These are phyloP conservation scores for Blumeria hordei DNA, from an alignment of 2,329 filamentous ascomycete species.

Conservation along the genomic window DNA sequence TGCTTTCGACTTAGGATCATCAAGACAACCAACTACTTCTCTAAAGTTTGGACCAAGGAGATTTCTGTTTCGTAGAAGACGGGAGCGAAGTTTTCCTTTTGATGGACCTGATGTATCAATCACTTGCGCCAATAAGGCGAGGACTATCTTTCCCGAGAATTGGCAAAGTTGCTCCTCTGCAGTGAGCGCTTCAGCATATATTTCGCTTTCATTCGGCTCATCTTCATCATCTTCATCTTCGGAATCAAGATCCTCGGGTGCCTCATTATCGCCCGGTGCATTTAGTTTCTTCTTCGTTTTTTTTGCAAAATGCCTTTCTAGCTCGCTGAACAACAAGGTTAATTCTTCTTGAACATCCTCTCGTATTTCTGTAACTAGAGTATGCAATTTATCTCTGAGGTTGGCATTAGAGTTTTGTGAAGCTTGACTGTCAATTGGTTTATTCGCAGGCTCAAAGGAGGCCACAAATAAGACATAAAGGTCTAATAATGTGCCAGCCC, in stretches of 20 bases:
- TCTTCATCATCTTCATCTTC: slow-evolving; percentile 34
- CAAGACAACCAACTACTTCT: slow-evolving; percentile 59
- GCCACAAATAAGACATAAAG: slow-evolving; percentile 58
- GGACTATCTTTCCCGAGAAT: slow-evolving; percentile 60
- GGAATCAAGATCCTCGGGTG: slow-evolving; percentile 39
- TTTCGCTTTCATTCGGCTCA: slow-evolving; percentile 27
- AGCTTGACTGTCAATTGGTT: slow-evolving; percentile 17
- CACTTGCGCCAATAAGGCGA: slow-evolving; percentile 51
- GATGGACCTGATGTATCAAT: slow-evolving; percentile 39
- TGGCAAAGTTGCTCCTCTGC: slow-evolving; percentile 73
- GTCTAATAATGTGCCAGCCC: slow-evolving; percentile 59
- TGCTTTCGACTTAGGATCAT: slow-evolving; percentile 34
- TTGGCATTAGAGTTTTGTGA: slow-evolving; percentile 18
- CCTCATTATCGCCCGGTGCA: slow-evolving; percentile 46
- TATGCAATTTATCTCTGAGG: slow-evolving; percentile 28
- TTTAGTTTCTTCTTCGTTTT: slow-evolving; percentile 36
- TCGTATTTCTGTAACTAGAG: slow-evolving; percentile 45
- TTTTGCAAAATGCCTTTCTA: slow-evolving; percentile 58
- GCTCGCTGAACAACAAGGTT: slow-evolving; percentile 50
- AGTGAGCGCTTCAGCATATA: slow-evolving; percentile 42
- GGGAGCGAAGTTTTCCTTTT: slow-evolving; percentile 38
- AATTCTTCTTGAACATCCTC: slow-evolving; percentile 38
- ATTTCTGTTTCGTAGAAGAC: slow-evolving; percentile 56
- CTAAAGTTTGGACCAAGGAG: slow-evolving; percentile 67
- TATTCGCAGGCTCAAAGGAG: slow-evolving; percentile 20